These are phyloP conservation scores for Ziziphus jujuba DNA, from an alignment of 306 rosid species.

Conservation along the genomic window DNA sequence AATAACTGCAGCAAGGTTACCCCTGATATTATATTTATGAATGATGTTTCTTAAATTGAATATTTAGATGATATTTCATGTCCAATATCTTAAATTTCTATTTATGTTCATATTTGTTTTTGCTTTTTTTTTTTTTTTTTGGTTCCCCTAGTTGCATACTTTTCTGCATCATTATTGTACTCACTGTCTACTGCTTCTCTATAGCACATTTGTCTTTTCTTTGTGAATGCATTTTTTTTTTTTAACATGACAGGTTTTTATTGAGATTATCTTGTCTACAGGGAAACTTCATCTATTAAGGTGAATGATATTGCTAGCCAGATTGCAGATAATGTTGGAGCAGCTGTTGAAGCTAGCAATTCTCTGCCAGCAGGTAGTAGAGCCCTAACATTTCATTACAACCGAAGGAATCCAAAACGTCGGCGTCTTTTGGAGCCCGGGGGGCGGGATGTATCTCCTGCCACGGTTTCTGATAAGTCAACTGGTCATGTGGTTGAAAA, in stretches of 20 bases:
- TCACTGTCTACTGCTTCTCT: not conserved
- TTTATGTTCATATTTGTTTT: no score
- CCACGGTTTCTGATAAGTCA: slow-evolving; percentile 37
- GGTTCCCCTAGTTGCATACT: not conserved
- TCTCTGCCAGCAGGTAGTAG: slow-evolving; percentile 60
- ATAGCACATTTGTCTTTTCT: not conserved
- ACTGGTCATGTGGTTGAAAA: slow-evolving; percentile 42
- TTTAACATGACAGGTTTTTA: slow-evolving; percentile 22
- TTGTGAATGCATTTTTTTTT: not conserved
- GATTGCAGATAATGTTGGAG: slow-evolving; percentile 80
- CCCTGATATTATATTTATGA: slow-evolving; percentile 24
- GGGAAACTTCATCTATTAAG: slow-evolving; percentile 94
- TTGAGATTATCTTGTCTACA: slow-evolving; percentile 42
- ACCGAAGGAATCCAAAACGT: slow-evolving; percentile 75
- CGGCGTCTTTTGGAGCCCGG: slow-evolving; percentile 63
- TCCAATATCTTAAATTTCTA: not conserved
- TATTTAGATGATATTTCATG: slow-evolving; percentile 15
- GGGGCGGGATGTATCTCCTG: slow-evolving; percentile 36
- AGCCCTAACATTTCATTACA: slow-evolving; percentile 72
- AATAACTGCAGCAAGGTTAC: slow-evolving; percentile 96
- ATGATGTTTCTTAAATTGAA: slow-evolving; percentile 25
- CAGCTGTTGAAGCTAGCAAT: slow-evolving; percentile 90
- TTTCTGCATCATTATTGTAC: not conserved
- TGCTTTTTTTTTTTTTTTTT: not conserved
- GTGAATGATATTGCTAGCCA: slow-evolving; percentile 91